phyloP scores from a whole-genome alignment of 1,139 yeast species.

The Hyphopichia buzzinii region DNA sequence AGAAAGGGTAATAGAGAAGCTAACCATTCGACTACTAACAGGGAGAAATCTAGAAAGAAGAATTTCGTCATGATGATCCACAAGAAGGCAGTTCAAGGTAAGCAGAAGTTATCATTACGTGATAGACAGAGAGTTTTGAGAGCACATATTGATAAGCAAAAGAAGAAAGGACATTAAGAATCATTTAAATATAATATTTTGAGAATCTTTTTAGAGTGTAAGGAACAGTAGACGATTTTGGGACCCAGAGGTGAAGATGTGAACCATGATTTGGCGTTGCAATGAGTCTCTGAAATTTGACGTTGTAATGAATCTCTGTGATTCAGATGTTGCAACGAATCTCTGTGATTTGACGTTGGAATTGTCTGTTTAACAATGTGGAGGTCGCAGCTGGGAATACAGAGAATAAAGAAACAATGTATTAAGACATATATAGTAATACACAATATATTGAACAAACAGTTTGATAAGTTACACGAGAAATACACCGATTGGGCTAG shows the following conservation, averaged over 20 bases:
- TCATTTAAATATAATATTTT: no score
- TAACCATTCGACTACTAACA: conserved; percentile 88
- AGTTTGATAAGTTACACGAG: not conserved
- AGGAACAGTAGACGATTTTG: no score
- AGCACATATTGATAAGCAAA: conserved; percentile 86
- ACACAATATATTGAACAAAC: not conserved
- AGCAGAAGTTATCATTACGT: conserved; percentile 82
- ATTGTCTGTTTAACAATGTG: no score
- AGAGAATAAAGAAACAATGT: not conserved
- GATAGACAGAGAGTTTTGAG: conserved; percentile 84
- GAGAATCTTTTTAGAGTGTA: no score
- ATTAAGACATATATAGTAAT: not conserved
- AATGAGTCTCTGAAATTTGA: no score
- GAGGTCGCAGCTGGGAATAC: no score
- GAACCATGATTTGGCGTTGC: no score
- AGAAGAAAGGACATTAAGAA: conserved; percentile 69
- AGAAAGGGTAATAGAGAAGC: conserved; percentile 78
- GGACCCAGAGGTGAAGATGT: no score
- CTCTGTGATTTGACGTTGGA: no score
- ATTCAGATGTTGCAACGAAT: no score
- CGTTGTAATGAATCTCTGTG: no score
- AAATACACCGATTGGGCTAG: not conserved
- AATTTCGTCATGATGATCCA: conserved; percentile 98
- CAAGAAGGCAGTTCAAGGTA: conserved; percentile 90
- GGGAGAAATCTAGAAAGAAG: conserved; percentile 97